Percentiles rank a stretch among this genome's conserved stretches.
Conservation (phyloP, 345 rosid genomes). For the Salix dunnii region DNA sequence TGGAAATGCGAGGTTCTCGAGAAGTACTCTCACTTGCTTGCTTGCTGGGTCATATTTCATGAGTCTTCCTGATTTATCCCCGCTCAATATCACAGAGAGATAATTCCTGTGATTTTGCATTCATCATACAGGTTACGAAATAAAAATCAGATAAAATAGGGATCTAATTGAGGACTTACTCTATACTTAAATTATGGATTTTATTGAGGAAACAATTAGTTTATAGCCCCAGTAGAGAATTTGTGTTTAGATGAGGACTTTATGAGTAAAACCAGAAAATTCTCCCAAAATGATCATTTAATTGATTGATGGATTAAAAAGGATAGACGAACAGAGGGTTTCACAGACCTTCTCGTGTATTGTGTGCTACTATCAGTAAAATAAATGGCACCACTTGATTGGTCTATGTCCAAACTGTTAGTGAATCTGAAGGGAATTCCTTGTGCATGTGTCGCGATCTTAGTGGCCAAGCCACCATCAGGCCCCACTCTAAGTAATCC, state of each 20-base stretch:
- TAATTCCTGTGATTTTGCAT: constrained; percentile 1
- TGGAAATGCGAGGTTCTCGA: constrained; percentile 19
- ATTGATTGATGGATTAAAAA: neutral
- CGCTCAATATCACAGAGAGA: constrained; percentile 12
- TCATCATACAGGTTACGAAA: neutral
- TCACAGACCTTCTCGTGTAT: constrained; percentile 11
- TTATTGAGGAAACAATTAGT: too few relatives aligned
- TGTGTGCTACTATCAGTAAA: constrained; percentile 38
- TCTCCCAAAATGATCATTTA: neutral
- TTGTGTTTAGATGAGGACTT: too few relatives aligned
- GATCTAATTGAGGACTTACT: too few relatives aligned
- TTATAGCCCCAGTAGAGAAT: too few relatives aligned
- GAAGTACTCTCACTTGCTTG: constrained; percentile 1
- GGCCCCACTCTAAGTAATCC: constrained; percentile 40
- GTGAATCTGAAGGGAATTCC: constrained; percentile 31
- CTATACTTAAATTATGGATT: too few relatives aligned
- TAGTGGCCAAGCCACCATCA: constrained; percentile 39
- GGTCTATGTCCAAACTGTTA: constrained; percentile 43
- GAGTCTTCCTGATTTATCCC: constrained; percentile 23
- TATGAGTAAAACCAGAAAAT: too few relatives aligned
- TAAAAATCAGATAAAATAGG: neutral
- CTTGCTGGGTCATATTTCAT: constrained; percentile 11
- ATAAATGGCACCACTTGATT: constrained; percentile 28
- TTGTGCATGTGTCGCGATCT: constrained; percentile 28
- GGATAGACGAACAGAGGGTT: too few relatives aligned